Evolutionary conservation across 345 rosid genomes (phyloP), one percentile per base, ranked within the genome.

Genomic region (Xanthoceras sorbifolium): DNA sequence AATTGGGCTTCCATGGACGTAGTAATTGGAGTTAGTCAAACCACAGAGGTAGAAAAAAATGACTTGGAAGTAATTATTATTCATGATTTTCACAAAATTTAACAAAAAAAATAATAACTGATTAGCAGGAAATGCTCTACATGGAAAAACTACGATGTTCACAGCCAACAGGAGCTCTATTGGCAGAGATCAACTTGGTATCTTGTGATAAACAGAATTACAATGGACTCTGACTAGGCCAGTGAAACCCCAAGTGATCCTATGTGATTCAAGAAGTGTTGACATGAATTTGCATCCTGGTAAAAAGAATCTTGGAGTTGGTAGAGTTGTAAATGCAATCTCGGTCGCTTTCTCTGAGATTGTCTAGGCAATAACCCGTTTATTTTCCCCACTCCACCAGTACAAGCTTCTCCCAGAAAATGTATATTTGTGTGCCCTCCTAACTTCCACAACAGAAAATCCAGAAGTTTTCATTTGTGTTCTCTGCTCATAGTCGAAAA

Each of bases 311-410:
- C 31, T 26, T 31, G 46, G 50, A 1, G 26, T 28, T 34, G 23
- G 50, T 57, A 52, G 71, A 29, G 75, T n/a, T 69, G 60, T n/a
- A 23, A 46, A 57, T 50, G 74, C 15, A 32, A 29, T 61, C 71
- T 38, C 38, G 15, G 42, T 59, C 15, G 52, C 6, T 36, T 28
- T 44, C 57, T 22, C 60, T 34, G 72, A 48, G 64, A 26, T 74
- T 26, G 22, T 44, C 17, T 9, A 28, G 22, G 14, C n/a, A 28
- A 12, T 32, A 15, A 10, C 20, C 17, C 3, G n/a, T 28, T 18
- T 6, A 11, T 54, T 38, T 60, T 40, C 36, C 34, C 23, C 3
- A 22, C 3, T 52, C 15, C 6, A 1, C 38, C 22, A 2, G 28
- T 26, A 25, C 34, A 12, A 61, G 26, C 3, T 4, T n/a, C 22